Evolutionary conservation across 768 basidiomycete species (phyloP), one percentile per base, ranked within the genome.

Genomic region (Strobilomyces echinocephalus): DNA sequence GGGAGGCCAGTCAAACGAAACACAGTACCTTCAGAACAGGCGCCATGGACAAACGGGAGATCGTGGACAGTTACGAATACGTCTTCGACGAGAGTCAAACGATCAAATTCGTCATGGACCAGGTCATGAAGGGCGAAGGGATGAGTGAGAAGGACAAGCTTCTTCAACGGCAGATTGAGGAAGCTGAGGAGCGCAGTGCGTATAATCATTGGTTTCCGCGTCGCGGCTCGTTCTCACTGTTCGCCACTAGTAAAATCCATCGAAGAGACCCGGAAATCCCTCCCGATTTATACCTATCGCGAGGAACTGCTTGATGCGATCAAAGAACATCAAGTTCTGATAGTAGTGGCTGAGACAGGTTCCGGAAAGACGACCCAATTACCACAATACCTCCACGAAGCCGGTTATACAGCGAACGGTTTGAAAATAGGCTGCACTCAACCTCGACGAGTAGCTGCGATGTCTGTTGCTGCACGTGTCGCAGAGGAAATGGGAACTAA

Each of bases 351-450:
- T 11, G 97, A 99, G 73, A 98, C 97, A 0, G 97, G 97, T 21
- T 98, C 97, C 2, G 97, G 97, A 34, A 99, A 99, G 74, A 99
- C 97, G 2, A 99, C 97, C 0, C 97, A 99, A 68, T 77, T 99
- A 4, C 95, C 97, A 0, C 97, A 99, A 67, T 99, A 97, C 69
- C 84, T 99, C 4, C 92, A 97, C 66, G 97, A 99, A 74, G 95
- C 94, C 5, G 97, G 97, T 8, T 99, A 89, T 72, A 95, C 92
- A 4, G 80, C 83, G 9, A 79, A 81, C 60, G 97, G 97, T 15
- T 77, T 82, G 66, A 97, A 93, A 69, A 78, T 99, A 30, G 68
- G 68, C 0, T 99, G 97, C 64, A 99, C 97, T 0, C 97, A 99
- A 70, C 97, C 97, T 31, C 90, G 97, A 63, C 91, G 97, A 55